phyloP scores from a whole-genome alignment of 805 yeast genomes.

The Saccharomycopsis capsularis region DNA sequence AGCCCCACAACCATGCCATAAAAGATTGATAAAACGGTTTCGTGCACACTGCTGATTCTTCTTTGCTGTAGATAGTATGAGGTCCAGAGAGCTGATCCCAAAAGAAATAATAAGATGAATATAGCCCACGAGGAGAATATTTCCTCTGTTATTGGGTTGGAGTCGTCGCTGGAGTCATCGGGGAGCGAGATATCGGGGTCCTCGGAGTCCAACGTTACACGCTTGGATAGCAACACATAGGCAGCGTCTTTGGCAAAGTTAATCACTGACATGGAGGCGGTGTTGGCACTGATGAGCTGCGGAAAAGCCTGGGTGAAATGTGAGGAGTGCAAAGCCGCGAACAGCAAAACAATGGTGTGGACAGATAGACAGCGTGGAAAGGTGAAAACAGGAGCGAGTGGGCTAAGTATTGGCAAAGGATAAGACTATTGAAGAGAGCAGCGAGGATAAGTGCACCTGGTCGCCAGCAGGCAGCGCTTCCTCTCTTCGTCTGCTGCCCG shows the following conservation, averaged over 20 bases:
- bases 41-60: constrained; percentile 92
- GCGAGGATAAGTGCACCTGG: no score
- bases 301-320: no score
- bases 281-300: no score
- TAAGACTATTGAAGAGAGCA: no score
- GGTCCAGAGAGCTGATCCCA: constrained; percentile 91
- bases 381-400: no score
- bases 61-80: constrained; percentile 87
- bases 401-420: no score
- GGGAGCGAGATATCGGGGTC: constrained; percentile 30
- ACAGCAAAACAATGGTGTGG: no score
- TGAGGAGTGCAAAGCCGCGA: no score
- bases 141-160: constrained; percentile 88
- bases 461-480: no score
- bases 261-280: constrained; percentile 5
- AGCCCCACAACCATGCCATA: constrained; percentile 96
- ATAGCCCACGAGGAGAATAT: constrained; percentile 97
- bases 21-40: constrained; percentile 90
- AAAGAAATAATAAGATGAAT: constrained; percentile 70
- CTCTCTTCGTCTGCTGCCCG: no score
- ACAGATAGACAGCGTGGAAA: no score
- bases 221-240: constrained; percentile 1
- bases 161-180: constrained; percentile 48
- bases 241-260: constrained; percentile 3
- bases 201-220: constrained; percentile 23